These are phyloP conservation scores for Mortierella sp. DNA, from an alignment of 371 early-diverging fungal species.

Conservation along the genomic window DNA sequence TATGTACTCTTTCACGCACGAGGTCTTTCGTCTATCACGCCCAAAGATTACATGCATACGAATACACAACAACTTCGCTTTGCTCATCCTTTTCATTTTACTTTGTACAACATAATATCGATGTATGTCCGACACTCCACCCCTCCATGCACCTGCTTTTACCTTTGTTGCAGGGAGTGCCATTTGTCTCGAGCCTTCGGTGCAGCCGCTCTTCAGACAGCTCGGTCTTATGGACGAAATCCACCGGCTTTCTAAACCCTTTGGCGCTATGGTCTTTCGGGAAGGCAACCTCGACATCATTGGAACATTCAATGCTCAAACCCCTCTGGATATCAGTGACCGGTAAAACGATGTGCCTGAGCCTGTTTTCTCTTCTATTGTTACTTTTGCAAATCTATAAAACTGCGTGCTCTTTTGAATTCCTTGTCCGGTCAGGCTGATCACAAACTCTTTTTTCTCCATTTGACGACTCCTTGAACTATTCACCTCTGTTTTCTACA, in stretches of 20 bases:
- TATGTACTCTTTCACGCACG: background rate
- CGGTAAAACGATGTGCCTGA: constrained; percentile 22
- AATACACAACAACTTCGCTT: background rate
- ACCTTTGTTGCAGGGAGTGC: constrained; percentile 28
- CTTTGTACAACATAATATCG: background rate
- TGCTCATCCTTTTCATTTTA: constrained; percentile 11
- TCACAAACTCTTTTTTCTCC: background rate
- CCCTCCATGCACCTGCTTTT: background rate
- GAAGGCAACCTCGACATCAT: constrained; percentile 21
- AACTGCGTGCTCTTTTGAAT: background rate
- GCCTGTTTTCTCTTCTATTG: background rate
- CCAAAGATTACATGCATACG: background rate
- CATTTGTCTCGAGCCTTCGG: constrained; percentile 36
- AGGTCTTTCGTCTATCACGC: background rate
- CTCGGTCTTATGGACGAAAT: constrained; percentile 41
- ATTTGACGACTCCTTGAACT: background rate
- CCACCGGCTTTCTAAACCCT: constrained; percentile 30
- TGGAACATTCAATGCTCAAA: constrained; percentile 19
- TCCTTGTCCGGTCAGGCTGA: background rate
- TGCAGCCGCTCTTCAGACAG: constrained; percentile 30
- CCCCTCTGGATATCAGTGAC: constrained; percentile 31
- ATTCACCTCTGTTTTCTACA: background rate
- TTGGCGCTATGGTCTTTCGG: constrained; percentile 32
- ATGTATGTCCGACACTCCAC: background rate
- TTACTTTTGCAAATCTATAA: background rate